These are phyloP conservation scores for Logfia minima DNA, from an alignment of 129 eudicot species.

Conservation along the genomic window DNA sequence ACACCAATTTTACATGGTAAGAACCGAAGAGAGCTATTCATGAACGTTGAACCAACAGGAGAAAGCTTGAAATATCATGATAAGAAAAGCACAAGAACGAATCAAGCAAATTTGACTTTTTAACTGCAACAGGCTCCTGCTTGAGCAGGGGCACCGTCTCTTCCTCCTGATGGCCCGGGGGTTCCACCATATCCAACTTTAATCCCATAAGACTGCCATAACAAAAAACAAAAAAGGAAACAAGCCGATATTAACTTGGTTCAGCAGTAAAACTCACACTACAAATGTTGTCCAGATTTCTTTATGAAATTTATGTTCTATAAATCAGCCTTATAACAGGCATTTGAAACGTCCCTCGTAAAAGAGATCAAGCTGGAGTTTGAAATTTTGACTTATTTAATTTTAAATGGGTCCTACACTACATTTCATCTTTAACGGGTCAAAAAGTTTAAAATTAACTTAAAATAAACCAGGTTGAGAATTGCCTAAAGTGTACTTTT, in stretches of 20 bases:
- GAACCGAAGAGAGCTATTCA: constrained; percentile 20
- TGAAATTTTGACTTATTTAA: not conserved
- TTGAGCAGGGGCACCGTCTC: constrained; percentile 70
- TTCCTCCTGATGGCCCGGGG: constrained; percentile 68
- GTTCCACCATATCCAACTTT: constrained; percentile 77
- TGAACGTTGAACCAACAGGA: constrained; percentile 1
- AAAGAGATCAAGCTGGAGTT: not conserved
- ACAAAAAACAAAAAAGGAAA: not conserved
- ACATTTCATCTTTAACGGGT: not conserved
- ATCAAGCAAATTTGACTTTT: constrained; percentile 15
- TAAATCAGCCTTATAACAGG: not conserved
- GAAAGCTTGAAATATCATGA: constrained; percentile 19
- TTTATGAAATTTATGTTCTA: not conserved
- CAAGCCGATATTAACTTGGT: not conserved
- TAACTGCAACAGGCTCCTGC: constrained; percentile 74
- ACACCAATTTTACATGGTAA: constrained; percentile 36
- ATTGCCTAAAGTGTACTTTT: not conserved
- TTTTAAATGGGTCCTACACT: not conserved
- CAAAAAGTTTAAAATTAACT: not conserved
- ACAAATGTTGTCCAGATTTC: not conserved
- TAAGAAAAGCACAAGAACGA: constrained; percentile 13
- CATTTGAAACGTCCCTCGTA: not conserved
- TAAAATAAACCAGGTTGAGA: not conserved
- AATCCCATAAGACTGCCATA: constrained; percentile 79
- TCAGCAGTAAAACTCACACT: not conserved